Evolutionary conservation across 2,329 filamentous ascomycete species (phyloP), one percentile per base, ranked within the genome.

Genomic region (Trichoderma sp.): DNA sequence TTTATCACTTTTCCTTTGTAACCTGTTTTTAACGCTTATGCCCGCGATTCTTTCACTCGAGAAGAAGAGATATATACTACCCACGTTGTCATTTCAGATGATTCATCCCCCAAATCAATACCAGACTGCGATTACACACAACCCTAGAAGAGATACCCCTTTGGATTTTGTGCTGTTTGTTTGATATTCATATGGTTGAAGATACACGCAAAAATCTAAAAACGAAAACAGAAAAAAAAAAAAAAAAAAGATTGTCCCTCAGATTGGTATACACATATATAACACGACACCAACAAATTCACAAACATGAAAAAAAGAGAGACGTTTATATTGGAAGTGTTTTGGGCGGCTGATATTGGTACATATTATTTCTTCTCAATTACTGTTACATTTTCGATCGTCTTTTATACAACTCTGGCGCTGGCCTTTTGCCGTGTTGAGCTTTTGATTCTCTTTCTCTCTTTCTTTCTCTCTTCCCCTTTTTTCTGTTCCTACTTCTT

Each of bases 141-240:
- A 36, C 67, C 75, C 78, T 80, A 81, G 79, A 82, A 82, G 81
- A 82, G 81, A 82, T 82, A 82, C 81, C 81, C 81, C 76, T 76
- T 79, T 82, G 77, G 76, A 80, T 76, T 79, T 82, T 78, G 74
- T 79, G 79, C 73, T 75, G 77, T 75, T 77, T 72, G 39, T 57
- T 66, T 71, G 61, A 65, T 36, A 57, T 64, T 69, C 56, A 39
- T 39, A 61, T 69, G 51, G 43, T 60, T 51, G 26, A 43, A 70
- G 47, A 70, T 70, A 21, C 39, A 51, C 39, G 57, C 66, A 61
- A 61, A 53, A 21, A 26, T 60, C 36, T 58, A 58, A 32, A 58
- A 58, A 28, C 11, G 11, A 58, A 32, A 58, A 8, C 8, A 1
- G 30, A 12, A 30, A 9, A 30, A 18, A 4, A 0, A 1, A 61